phyloP scores from a whole-genome alignment of 352 stramenopile species.

The Phytophthora ohioensis region DNA sequence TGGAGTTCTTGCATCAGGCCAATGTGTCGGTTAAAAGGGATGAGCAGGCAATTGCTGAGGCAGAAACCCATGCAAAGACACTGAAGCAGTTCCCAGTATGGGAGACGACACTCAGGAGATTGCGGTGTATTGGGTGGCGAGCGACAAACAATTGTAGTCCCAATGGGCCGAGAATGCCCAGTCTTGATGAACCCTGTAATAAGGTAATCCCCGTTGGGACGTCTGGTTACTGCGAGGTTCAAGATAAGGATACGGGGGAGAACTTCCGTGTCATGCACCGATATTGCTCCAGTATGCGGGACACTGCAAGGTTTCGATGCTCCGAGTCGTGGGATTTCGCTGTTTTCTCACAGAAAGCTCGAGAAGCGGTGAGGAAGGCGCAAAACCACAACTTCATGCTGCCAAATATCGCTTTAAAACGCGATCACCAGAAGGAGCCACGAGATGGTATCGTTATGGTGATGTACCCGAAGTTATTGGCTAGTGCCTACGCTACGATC shows the following conservation, averaged over 20 bases:
- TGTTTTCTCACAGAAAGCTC: constrained; percentile 42
- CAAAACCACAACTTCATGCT: constrained; percentile 19
- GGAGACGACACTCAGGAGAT: constrained; percentile 23
- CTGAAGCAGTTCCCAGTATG: constrained; percentile 24
- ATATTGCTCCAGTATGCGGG: constrained; percentile 42
- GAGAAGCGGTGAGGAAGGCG: constrained; percentile 17
- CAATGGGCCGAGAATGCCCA: constrained; percentile 18
- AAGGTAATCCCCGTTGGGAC: constrained; percentile 28
- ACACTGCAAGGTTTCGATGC: constrained; percentile 51
- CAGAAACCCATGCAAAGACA: constrained; percentile 28
- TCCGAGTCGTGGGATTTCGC: constrained; percentile 56
- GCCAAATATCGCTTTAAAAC: constrained; percentile 23
- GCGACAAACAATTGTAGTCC: constrained; percentile 30
- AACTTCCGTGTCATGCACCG: constrained; percentile 48
- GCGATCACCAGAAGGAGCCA: constrained; percentile 2
- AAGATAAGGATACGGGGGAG: constrained; percentile 48
- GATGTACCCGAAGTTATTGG: constrained; percentile 57
- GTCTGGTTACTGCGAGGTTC: constrained; percentile 34
- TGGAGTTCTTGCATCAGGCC: constrained; percentile 22
- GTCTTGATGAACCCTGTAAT: constrained; percentile 28
- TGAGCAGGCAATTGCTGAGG: constrained; percentile 19
- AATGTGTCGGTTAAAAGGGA: constrained; percentile 23
- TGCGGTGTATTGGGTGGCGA: constrained; percentile 40
- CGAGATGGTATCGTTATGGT: constrained; percentile 59
- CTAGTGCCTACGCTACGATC: constrained; percentile 48